Evolutionary conservation across 2,329 filamentous ascomycete genomes (phyloP).

Genomic region (Diaporthe vexans): DNA sequence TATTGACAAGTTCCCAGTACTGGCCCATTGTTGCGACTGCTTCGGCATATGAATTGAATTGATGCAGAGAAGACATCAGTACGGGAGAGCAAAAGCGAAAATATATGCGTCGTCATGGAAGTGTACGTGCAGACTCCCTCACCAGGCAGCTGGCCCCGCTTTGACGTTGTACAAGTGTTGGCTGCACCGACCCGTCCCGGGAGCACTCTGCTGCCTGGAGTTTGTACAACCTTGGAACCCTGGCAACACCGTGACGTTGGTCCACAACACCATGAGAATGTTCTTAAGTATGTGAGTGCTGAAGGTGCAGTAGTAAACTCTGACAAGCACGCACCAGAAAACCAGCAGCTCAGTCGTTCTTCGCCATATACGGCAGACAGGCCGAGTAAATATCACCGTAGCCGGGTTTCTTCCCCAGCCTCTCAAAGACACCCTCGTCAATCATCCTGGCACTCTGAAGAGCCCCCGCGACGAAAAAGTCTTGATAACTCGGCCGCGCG

Average conservation of each 20-base stretch:
- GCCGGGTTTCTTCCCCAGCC: neutral
- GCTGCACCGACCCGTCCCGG: neutral
- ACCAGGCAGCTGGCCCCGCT: neutral
- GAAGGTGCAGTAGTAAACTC: neutral
- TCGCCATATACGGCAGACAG: slow-evolving; percentile 19
- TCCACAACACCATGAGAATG: too few species aligned
- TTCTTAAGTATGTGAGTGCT: too few species aligned
- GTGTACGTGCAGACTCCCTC: neutral
- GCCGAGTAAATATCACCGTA: slow-evolving; percentile 11
- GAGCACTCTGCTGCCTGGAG: neutral
- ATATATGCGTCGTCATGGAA: too few species aligned
- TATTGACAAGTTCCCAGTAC: slow-evolving; percentile 2
- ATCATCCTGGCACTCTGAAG: slow-evolving; percentile 3
- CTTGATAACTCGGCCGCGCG: neutral
- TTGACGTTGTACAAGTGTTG: neutral
- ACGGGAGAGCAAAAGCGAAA: too few species aligned
- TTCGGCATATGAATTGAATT: too few species aligned
- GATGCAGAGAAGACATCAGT: too few species aligned
- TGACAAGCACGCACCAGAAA: neutral
- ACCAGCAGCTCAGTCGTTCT: neutral
- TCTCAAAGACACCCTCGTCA: slow-evolving; percentile 2
- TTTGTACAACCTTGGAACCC: too few species aligned
- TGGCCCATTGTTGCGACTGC: neutral
- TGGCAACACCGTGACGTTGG: too few species aligned
- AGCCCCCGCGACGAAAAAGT: neutral